Evolutionary conservation across 805 yeast species (phyloP), one percentile per base, ranked within the genome.

Genomic region (Yarrowia porcina): DNA sequence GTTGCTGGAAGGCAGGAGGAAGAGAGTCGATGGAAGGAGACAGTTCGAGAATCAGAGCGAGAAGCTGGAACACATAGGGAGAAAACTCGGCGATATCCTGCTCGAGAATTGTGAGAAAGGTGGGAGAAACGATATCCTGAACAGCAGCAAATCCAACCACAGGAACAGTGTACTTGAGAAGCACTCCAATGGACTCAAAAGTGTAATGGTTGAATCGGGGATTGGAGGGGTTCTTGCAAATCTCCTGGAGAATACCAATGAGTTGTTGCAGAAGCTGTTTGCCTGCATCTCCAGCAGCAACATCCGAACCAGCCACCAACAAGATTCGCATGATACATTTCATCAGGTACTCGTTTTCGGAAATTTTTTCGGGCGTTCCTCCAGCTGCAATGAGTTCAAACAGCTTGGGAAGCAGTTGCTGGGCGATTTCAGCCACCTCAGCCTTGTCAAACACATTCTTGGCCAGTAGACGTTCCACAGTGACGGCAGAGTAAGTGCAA

Each of bases 281-380:
- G 9, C 74, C 69, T 0, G 84, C 75, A 66, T 88, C 89, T 4
- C 52, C 54, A 12, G 52, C 30, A 33, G 63, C 63, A 17, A 59
- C 54, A 25, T 59, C 42, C 20, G 52, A 32, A 1, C 54, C 54
- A 68, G 88, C 90, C 9, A 90, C 82, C 17, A 91, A 83, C 56
- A 87, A 79, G 8, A 92, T 86, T 69, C 97, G 82, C 91, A 91
- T 90, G 1, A 90, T 79, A 66, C 96, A 85, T 71, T 87, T 90
- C 86, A 94, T 89, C 71, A 94, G 79, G 72, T 90, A 94, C 71
- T 94, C 99, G 74, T 94, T 94, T 71, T 94, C 98, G 0, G 97
- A 91, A 59, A 96, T 77, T 71, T 91, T 93, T 72, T 91, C 97
- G 0, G 98, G 97, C 0, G 90, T 76, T 2, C 77, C 73, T 18